Evolutionary conservation across 2,329 filamentous ascomycete species (phyloP), one percentile per base, ranked within the genome.

Genomic region (Sporothrix dimorphospora): DNA sequence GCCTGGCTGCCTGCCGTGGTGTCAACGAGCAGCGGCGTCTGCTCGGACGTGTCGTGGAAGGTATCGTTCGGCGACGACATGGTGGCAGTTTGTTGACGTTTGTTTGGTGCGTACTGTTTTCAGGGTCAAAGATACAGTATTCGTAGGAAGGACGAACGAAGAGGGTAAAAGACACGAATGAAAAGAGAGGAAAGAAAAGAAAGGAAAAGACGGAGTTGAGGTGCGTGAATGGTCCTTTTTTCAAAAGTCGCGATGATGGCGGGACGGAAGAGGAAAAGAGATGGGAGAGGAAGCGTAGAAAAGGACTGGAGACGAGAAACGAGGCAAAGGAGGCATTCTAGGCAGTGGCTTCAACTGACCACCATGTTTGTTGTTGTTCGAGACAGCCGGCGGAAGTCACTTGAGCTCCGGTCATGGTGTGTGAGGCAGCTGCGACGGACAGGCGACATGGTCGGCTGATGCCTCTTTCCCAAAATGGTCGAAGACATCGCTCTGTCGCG

Each of bases 401-500:
- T 65, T 65, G 38, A 65, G 12, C 19, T 21, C n/a, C 38, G 27
- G 30, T 34, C 14, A 4, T 1, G 19, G 38, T 12, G 38, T 45
- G 38, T 45, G 59, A 65, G 59, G 59, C 59, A 65, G 59, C 38
- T 65, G 38, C 59, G 59, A 65, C 59, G 27, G 38, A 40, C 59
- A 63, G 59, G 11, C 38, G 59, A 65, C 59, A n/a, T 24, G 59
- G 59, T 65, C 59, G 12, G 19, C 59, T 65, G 59, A 61, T 27
- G 55, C 57, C 38, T 63, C 57, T 16, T 63, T 63, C 34, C 34
- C n/a, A 14, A 21, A 47, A 47, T 16, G 14, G 12, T 14, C 6
- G 1, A 3, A 5, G 42, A 19, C 42, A 16, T 14, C 42, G 42
- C n/a, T n/a, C n/a, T 16, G 16, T 47, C 42, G 16, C 42, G 14